phyloP scores from a whole-genome alignment of 1,284 basidiomycete genomes.

The Marasmius tenuissimus region DNA sequence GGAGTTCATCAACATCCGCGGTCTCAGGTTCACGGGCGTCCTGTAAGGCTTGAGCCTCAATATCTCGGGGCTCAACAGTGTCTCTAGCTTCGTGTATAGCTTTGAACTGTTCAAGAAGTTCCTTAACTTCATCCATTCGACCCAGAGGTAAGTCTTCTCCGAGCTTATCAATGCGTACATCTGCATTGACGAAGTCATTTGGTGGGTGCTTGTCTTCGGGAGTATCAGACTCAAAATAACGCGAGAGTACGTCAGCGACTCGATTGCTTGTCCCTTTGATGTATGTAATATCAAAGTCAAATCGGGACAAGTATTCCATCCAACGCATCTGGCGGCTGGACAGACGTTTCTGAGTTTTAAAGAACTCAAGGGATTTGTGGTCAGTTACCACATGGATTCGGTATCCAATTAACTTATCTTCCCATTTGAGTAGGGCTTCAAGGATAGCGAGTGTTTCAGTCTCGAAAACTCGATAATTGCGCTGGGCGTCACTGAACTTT shows the following conservation, averaged over 20 bases:
- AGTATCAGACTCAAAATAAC: conserved; percentile 8
- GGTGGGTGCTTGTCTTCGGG: not conserved
- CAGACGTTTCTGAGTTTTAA: conserved; percentile 7
- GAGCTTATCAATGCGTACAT: not conserved
- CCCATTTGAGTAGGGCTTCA: too few relatives aligned
- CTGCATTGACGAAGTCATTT: too few relatives aligned
- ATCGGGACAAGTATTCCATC: conserved; percentile 13
- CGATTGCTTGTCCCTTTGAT: conserved; percentile 5
- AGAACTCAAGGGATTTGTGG: conserved; percentile 7
- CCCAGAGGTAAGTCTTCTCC: conserved; percentile 11
- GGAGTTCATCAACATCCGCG: not conserved
- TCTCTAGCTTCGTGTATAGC: not conserved
- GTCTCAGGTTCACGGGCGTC: not conserved
- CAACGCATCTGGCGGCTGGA: conserved; percentile 6
- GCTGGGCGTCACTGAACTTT: too few relatives aligned
- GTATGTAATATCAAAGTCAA: conserved; percentile 9
- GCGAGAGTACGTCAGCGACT: conserved; percentile 8
- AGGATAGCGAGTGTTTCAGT: too few relatives aligned
- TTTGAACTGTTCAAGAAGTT: not conserved
- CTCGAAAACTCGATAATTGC: too few relatives aligned
- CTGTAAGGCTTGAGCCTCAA: not conserved
- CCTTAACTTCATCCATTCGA: not conserved
- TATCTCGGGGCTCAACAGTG: not conserved
- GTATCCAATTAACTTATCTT: conserved; percentile 27
- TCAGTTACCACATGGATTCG: conserved; percentile 9